A percentile compares a stretch with the other conserved stretches of the same genome.
Evolutionary conservation across 2,329 filamentous ascomycete species (phyloP).

Genomic region (Botrytis squamosa): DNA sequence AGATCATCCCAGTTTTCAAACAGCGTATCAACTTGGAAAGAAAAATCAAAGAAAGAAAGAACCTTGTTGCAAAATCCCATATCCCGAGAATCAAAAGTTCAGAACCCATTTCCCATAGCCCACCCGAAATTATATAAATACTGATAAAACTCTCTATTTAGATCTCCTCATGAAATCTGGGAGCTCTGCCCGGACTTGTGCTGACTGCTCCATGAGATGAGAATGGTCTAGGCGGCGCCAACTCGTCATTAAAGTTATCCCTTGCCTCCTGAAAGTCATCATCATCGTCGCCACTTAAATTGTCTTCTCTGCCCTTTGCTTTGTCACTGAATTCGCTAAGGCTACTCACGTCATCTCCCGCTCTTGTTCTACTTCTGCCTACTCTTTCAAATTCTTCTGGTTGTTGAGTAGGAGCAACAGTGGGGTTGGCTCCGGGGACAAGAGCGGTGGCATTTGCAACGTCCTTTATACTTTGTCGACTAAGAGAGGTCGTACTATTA

Average conservation of each 20-base stretch:
- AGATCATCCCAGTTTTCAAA: neutral
- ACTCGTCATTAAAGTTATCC: constrained; percentile 45
- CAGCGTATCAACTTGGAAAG: neutral
- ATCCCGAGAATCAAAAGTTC: neutral
- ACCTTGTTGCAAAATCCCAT: neutral
- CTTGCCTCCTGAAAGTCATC: constrained; percentile 53
- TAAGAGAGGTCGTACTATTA: constrained; percentile 42
- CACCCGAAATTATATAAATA: neutral
- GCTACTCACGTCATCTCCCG: constrained; percentile 5
- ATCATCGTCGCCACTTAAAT: constrained; percentile 27
- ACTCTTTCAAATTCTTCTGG: neutral
- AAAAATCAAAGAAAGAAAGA: too few relatives aligned
- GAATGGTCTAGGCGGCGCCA: constrained; percentile 41
- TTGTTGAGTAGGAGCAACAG: neutral
- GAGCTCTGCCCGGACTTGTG: constrained; percentile 55
- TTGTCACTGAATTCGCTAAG: constrained; percentile 1
- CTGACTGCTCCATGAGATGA: constrained; percentile 37
- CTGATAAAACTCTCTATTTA: constrained; percentile 27
- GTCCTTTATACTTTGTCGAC: constrained; percentile 8
- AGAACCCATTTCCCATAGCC: neutral
- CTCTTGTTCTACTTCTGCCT: neutral
- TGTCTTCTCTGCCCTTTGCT: neutral
- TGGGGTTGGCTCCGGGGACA: neutral
- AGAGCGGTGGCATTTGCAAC: neutral
- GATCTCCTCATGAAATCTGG: constrained; percentile 59